Base-by-base conservation (phyloP, 2,329 filamentous ascomycete species). In the Aphanocladium album region DNA sequence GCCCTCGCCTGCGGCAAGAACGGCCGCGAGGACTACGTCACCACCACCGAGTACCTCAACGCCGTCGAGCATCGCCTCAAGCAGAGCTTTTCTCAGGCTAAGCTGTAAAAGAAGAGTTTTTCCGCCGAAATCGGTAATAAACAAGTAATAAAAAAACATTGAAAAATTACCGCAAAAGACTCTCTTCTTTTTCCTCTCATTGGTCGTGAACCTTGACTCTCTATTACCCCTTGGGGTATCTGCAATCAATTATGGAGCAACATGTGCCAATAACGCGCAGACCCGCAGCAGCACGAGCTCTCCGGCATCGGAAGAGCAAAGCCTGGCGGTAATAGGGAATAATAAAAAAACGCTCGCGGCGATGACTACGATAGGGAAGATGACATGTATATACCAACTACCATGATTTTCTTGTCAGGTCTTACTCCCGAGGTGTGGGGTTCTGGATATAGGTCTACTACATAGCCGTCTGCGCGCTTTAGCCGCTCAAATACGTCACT, bases 1-100 rank as follows among this genome's bases (percentile, higher is more conserved):
- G 95, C 95, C n/a, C 85, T 98, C 62, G 90, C 93, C 53, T 95
- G 90, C 74, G 95, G 95, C 70, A 93, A 93, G 83, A 92, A 89
- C 70, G 88, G 85, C 64, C 85, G 90, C 67, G 85, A 85, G 69
- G 88, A 91, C 72, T 98, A 93, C 79, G 95, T 96, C 68, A 97
- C 92, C 57, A 98, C 93, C 61, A 85, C 82, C 68, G 89, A 96
- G 80, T 99, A 98, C 80, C 80, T 99, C 72, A 85, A 89, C 72
- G 93, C 93, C 45, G 93, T 98, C 55, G 93, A 98, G 87, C 88
- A 86, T 77, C 83, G 92, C 71, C 83, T 99, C 79, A 93, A 93
- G 86, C 79, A 80, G 65, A 86, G 86, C 68, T 80, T 96, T 16
- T 33, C 35, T 70, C 89, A 89, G 81, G 82, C 87, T 78, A 92